Evolutionary conservation across 208 protist genomes (phyloP), one percentile per base, ranked within the genome.

Genomic region (Leishmania braziliensis): DNA sequence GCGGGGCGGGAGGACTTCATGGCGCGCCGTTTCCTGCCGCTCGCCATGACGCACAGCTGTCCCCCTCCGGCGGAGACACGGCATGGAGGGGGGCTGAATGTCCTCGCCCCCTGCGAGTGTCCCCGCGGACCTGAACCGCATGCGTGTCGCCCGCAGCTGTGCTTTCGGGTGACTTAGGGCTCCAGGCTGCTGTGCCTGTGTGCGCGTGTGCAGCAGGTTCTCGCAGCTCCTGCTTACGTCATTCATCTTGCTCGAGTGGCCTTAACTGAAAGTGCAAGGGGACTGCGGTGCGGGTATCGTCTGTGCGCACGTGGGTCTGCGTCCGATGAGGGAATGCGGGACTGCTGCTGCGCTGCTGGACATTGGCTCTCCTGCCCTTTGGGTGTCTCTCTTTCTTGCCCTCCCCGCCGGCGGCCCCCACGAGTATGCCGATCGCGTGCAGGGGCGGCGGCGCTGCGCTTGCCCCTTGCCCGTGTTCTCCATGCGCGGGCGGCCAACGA

Each of bases 1-100:
- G 36, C 36, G 36, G 36, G 36, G 36, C 36, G 36, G 36, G 36
- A 8, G n/a, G n/a, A 36, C 60, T n/a, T 29, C 20, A 0, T 66
- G 86, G 46, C 84, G 2, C 94, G 90, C 77, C 84, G 84, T n/a
- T 91, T 94, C 29, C 83, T 96, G 48, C 85, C 90, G 36, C 76
- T 89, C n/a, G 88, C 88, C 2, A 81, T 91, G 50, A 83, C 85
- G 65, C 90, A 96, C 84, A 94, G 92, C 80, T 36, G 53, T 2
- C 66, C 46, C 2, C 39, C 62, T 4, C 60, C 1, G 14, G 66
- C 51, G 0, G 12, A 0, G 14, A 54, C 51, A 54, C 51, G 29
- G 3, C 20, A 16, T 50, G 5, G 36, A 39, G 36, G 36, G 36
- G 36, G 36, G 36, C 36, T 39, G 36, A 0, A 39, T 39, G 36